Conservation (phyloP, 116 monocot genomes). For the Posidonia oceanica region DNA sequence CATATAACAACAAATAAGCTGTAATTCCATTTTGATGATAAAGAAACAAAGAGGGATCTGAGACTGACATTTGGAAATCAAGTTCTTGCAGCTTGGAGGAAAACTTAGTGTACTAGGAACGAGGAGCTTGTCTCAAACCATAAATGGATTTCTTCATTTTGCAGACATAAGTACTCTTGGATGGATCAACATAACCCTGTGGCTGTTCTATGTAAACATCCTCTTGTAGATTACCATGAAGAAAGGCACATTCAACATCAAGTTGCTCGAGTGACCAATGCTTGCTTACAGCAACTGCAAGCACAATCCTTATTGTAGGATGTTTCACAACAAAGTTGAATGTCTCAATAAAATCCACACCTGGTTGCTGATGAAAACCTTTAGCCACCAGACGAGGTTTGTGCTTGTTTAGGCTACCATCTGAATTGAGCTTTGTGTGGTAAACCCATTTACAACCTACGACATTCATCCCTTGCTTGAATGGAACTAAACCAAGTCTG, state of each 20-base stretch:
- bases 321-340: background rate
- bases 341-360: background rate
- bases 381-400: background rate
- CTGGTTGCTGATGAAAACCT: background rate
- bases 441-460: background rate
- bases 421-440: background rate
- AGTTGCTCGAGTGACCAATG: background rate
- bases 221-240: background rate
- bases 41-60: background rate
- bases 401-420: background rate
- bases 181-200: background rate
- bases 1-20: background rate
- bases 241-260: background rate
- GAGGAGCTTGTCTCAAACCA: background rate
- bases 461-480: background rate
- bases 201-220: background rate
- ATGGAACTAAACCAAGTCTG: too few species aligned
- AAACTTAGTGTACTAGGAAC: background rate
- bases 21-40: too few species aligned
- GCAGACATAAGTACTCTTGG: background rate
- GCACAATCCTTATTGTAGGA: background rate
- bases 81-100: too few species aligned
- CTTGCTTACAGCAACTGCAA: background rate
- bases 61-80: background rate
- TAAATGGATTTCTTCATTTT: background rate